phyloP scores from a whole-genome alignment of 805 yeast genomes.

The Blastobotrys parvus region DNA sequence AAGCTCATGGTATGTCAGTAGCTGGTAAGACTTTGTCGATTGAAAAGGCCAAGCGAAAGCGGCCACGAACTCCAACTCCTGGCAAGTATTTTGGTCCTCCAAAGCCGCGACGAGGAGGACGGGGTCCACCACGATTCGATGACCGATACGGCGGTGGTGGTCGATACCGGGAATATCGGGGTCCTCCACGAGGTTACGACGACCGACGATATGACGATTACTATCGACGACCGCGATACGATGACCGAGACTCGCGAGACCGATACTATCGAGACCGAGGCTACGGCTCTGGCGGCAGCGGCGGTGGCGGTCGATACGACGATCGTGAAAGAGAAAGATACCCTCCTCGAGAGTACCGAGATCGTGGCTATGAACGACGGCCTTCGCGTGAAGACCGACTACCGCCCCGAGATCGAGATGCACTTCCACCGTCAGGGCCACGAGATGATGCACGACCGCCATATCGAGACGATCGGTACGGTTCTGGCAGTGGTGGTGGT shows the following conservation, averaged over 20 bases:
- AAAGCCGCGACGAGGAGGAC: constrained; percentile 15
- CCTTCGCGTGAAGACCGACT: constrained; percentile 5
- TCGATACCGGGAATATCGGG: constrained; percentile 12
- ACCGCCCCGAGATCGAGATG: constrained; percentile 6
- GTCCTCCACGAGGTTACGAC: constrained; percentile 13
- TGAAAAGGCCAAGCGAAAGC: constrained; percentile 36
- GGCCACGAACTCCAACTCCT: constrained; percentile 32
- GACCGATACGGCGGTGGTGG: constrained; percentile 11
- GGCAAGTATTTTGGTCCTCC: constrained; percentile 31
- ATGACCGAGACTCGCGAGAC: constrained; percentile 18
- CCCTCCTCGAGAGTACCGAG: constrained; percentile 3
- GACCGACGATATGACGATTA: constrained; percentile 15
- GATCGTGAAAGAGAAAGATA: constrained; percentile 14
- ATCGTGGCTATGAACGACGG: constrained; percentile 2
- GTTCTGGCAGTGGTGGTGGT: constrained; percentile 6
- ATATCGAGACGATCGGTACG: constrained; percentile 6
- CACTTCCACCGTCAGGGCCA: constrained; percentile 4
- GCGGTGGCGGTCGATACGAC: constrained; percentile 11
- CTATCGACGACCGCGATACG: constrained; percentile 19
- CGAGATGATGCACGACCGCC: constrained; percentile 7
- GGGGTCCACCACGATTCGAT: constrained; percentile 13
- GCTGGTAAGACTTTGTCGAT: constrained; percentile 37
- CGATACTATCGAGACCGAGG: constrained; percentile 19
- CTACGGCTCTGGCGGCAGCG: constrained; percentile 10
- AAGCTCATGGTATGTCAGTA: constrained; percentile 35